Evolutionary conservation across 2,329 filamentous ascomycete species (phyloP).

Genomic region (Penicillium hesseltinei): DNA sequence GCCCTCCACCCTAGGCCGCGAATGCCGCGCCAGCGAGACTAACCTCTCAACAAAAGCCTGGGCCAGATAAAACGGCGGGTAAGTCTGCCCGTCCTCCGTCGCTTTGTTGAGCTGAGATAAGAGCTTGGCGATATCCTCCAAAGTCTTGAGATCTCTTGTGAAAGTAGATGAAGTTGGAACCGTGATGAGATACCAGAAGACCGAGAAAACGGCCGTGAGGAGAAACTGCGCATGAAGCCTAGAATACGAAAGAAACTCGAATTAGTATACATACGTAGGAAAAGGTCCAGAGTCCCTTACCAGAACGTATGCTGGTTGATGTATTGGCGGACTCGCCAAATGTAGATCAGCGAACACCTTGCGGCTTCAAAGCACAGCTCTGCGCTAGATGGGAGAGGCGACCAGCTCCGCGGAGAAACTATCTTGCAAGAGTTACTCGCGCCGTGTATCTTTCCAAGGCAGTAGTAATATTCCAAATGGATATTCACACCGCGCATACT

Average conservation of each 20-base stretch:
- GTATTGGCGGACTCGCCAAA: conserved; percentile 18
- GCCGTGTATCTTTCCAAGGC: conserved; percentile 26
- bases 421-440: conserved; percentile 11
- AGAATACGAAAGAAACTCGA: background rate
- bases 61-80: conserved; percentile 24
- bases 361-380: conserved; percentile 25
- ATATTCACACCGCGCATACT: conserved; percentile 26
- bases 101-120: conserved; percentile 15
- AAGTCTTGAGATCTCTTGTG: conserved; percentile 16
- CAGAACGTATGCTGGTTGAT: conserved; percentile 25
- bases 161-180: conserved; percentile 13
- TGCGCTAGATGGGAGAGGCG: conserved; percentile 22
- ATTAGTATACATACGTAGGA: background rate
- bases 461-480: conserved; percentile 28
- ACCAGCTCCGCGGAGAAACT: conserved; percentile 1
- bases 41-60: conserved; percentile 18
- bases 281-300: conserved; percentile 5
- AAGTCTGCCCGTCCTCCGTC: conserved; percentile 11
- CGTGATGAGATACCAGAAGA: conserved; percentile 24
- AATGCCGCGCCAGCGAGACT: conserved; percentile 14
- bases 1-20: background rate
- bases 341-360: conserved; percentile 24
- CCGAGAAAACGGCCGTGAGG: conserved; percentile 20
- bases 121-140: conserved; percentile 16
- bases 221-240: conserved; percentile 28